Evolutionary conservation across 1,139 yeast genomes (phyloP).

Genomic region (Saccharomycopsis hybrid): DNA sequence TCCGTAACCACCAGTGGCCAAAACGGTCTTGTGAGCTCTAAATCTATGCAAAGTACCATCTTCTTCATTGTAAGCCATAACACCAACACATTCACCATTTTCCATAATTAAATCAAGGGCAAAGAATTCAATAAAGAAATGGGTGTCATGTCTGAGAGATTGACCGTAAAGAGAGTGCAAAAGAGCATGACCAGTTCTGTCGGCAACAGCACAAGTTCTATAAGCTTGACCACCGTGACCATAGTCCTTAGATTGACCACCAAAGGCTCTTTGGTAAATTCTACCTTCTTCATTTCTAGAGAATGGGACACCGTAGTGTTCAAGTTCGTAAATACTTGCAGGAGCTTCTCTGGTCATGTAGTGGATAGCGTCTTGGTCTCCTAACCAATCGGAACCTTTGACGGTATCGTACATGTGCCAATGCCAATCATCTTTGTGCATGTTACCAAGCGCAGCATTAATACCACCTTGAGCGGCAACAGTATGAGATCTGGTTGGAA

Average conservation of each 20-base stretch:
- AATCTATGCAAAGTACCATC: slow-evolving; percentile 98
- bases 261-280: slow-evolving; percentile 97
- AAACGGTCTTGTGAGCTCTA: slow-evolving; percentile 91
- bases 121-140: slow-evolving; percentile 95
- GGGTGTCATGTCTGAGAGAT: slow-evolving; percentile 93
- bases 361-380: slow-evolving; percentile 98
- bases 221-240: slow-evolving; percentile 99
- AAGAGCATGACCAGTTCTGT: slow-evolving; percentile 97
- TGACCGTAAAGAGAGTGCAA: slow-evolving; percentile 96
- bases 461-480: slow-evolving; percentile 99
- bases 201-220: slow-evolving; percentile 99
- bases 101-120: slow-evolving; percentile 94
- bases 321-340: slow-evolving; percentile 88
- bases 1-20: slow-evolving; percentile 99
- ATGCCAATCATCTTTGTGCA: slow-evolving; percentile 98
- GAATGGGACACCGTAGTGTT: slow-evolving; percentile 97
- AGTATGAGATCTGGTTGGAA: slow-evolving; percentile 98
- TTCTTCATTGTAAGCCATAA: slow-evolving; percentile 95
- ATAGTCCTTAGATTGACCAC: slow-evolving; percentile 92
- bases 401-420: slow-evolving; percentile 99
- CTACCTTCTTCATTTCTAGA: slow-evolving; percentile 96
- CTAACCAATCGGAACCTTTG: slow-evolving; percentile 99
- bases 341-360: slow-evolving; percentile 99
- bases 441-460: slow-evolving; percentile 95
- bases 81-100: slow-evolving; percentile 95